These are phyloP conservation scores for Ceratocystis alfenasii DNA, from an alignment of 2,329 filamentous ascomycete genomes.

Conservation along the genomic window DNA sequence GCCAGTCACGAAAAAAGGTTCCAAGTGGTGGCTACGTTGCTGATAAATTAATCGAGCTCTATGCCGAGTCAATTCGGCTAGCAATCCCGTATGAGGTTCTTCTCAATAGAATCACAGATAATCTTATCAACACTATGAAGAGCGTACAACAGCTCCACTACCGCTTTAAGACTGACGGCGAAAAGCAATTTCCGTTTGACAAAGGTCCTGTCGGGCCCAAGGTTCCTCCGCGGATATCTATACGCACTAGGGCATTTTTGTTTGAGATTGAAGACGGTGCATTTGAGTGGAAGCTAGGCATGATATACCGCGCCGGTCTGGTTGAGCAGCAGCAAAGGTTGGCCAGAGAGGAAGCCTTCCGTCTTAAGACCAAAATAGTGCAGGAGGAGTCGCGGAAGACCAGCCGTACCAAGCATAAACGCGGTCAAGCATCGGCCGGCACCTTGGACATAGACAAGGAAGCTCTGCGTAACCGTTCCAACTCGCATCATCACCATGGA, in stretches of 20 bases:
- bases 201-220: slow-evolving; percentile 81
- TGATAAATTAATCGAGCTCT: slow-evolving; percentile 73
- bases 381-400: slow-evolving; percentile 52
- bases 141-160: slow-evolving; percentile 84
- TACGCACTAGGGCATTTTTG: slow-evolving; percentile 68
- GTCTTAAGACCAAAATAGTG: slow-evolving; percentile 74
- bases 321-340: slow-evolving; percentile 82
- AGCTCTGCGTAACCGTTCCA: slow-evolving; percentile 31
- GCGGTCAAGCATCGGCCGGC: slow-evolving; percentile 24
- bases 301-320: slow-evolving; percentile 82
- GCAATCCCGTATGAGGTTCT: slow-evolving; percentile 86
- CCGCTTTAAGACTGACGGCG: slow-evolving; percentile 64
- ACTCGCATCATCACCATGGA: slow-evolving; percentile 34
- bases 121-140: slow-evolving; percentile 77
- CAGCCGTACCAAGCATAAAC: slow-evolving; percentile 38
- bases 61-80: slow-evolving; percentile 72
- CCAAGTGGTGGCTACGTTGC: slow-evolving; percentile 47
- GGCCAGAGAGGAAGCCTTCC: slow-evolving; percentile 80
- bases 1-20: slow-evolving; percentile 60
- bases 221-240: slow-evolving; percentile 68
- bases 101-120: slow-evolving; percentile 85
- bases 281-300: slow-evolving; percentile 93
- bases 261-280: slow-evolving; percentile 93
- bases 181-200: slow-evolving; percentile 67
- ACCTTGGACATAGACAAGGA: slow-evolving; percentile 20